Evolutionary conservation across 495 filamentous ascomycete genomes (phyloP).

Genomic region (Aspergillus panamensis): DNA sequence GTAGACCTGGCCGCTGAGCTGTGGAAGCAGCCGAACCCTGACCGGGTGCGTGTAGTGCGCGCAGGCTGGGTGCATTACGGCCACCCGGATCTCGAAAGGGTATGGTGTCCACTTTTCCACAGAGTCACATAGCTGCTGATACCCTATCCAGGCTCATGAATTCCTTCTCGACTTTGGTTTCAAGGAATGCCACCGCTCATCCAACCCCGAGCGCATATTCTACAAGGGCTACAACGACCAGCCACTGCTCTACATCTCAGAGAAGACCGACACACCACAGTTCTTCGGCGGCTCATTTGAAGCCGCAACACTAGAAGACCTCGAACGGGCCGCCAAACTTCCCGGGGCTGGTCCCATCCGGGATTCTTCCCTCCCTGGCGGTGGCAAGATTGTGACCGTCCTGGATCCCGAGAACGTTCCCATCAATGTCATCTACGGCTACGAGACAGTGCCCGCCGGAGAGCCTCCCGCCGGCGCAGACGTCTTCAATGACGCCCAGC

Average conservation of each 20-base stretch:
- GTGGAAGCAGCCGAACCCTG: neutral
- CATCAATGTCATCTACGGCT: neutral
- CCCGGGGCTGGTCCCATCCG: neutral
- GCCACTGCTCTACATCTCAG: neutral
- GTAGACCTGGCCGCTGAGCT: neutral
- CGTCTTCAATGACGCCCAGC: neutral
- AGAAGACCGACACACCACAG: neutral
- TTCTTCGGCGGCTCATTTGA: neutral
- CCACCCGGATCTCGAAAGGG: neutral
- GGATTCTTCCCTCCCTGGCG: neutral
- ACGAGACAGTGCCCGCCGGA: neutral
- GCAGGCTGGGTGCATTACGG: neutral
- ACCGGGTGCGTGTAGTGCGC: neutral
- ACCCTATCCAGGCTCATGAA: neutral
- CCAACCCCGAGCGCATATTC: neutral
- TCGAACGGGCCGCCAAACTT: neutral
- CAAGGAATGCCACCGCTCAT: neutral
- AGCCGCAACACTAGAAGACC: neutral
- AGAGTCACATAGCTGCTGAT: neutral
- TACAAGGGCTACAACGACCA: neutral
- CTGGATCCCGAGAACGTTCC: neutral
- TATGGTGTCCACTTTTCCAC: no score
- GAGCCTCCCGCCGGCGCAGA: neutral
- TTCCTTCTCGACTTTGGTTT: neutral
- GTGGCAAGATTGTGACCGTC: neutral